phyloP scores from a whole-genome alignment of 805 yeast genomes.

The Kodamaea kaohsiungensis region DNA sequence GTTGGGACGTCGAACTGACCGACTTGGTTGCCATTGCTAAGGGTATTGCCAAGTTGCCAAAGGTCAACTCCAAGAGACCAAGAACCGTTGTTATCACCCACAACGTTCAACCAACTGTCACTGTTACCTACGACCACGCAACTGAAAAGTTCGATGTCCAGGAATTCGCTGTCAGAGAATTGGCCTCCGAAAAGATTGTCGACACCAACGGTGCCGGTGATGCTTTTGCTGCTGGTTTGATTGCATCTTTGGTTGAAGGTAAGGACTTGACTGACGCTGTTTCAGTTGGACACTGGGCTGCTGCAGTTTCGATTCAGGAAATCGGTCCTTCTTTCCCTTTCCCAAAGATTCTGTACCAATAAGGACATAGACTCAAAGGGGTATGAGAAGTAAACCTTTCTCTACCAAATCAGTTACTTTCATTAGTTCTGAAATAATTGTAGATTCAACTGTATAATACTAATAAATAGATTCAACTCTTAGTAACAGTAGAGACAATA shows the following conservation, averaged over 20 bases:
- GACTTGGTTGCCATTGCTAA: constrained; percentile 80
- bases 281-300: constrained; percentile 96
- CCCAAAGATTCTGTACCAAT: constrained; percentile 47
- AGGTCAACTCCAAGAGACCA: constrained; percentile 62
- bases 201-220: constrained; percentile 99
- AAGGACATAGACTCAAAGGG: background rate
- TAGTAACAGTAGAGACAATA: background rate
- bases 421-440: background rate
- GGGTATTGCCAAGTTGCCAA: constrained; percentile 75
- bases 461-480: constrained; percentile 1
- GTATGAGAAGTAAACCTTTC: too few relatives aligned
- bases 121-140: constrained; percentile 57
- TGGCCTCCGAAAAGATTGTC: constrained; percentile 64
- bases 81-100: constrained; percentile 95
- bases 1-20: constrained; percentile 44
- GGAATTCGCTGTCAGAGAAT: constrained; percentile 68
- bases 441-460: constrained; percentile 2
- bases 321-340: constrained; percentile 93
- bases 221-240: constrained; percentile 95
- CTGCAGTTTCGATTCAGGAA: constrained; percentile 86
- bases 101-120: constrained; percentile 88
- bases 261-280: constrained; percentile 60
- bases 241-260: constrained; percentile 82
- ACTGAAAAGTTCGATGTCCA: constrained; percentile 48
- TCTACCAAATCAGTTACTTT: background rate